Conservation (phyloP, 352 stramenopile species). For the Phytophthora tentaculata region DNA sequence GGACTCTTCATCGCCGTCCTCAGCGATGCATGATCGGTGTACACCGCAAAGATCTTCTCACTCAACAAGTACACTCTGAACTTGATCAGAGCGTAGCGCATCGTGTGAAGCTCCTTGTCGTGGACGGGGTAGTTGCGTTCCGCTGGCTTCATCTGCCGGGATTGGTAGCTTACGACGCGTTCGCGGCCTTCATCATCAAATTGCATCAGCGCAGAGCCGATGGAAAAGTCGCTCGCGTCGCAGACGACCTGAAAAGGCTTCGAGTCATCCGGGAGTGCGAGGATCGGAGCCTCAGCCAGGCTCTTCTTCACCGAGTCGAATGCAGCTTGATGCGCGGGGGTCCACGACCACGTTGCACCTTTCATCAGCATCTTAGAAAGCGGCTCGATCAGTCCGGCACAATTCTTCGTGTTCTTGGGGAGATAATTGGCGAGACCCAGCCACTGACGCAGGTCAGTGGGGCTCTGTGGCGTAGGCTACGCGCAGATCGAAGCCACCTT, state of each 20-base stretch:
- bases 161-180: not conserved
- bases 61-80: conserved; percentile 1
- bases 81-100: not conserved
- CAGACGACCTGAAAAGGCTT: conserved; percentile 1
- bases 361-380: not conserved
- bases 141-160: not conserved
- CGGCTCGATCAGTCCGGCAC: not conserved
- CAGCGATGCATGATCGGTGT: not conserved
- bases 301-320: conserved; percentile 7
- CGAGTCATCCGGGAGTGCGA: not conserved
- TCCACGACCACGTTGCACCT: not conserved
- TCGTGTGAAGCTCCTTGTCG: not conserved
- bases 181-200: not conserved
- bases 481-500: not conserved
- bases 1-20: not conserved
- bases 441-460: not conserved
- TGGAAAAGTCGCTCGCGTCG: not conserved
- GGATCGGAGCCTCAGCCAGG: not conserved
- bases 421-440: not conserved
- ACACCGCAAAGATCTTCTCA: not conserved
- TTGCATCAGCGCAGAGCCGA: not conserved
- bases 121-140: conserved; percentile 4
- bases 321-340: not conserved
- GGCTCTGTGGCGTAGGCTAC: not conserved
- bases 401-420: conserved; percentile 1